Base-by-base conservation (phyloP, 257 asterid genomes). In the Ajuga chamaepitys region DNA sequence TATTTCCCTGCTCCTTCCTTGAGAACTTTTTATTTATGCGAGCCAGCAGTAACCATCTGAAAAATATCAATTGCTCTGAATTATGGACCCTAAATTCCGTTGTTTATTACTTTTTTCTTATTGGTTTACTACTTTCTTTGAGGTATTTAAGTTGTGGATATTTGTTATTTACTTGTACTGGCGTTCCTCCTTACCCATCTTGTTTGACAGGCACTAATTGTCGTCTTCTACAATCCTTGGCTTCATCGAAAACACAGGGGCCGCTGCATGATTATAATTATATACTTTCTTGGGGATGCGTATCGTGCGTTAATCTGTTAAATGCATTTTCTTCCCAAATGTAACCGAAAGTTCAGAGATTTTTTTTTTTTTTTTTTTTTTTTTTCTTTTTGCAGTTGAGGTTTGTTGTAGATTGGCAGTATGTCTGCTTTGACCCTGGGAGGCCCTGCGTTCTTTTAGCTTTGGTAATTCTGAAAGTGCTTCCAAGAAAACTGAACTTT, bases 151-250 rank as follows among this genome's bases (percentile, higher is more conserved):
- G 48, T n/a, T n/a, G 38, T 56, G 37, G 50, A 30, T 44, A 12
- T 42, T 61, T 42, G 35, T 30, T 30, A 30, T 30, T 30, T 4
- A 8, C 55, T 30, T 46, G 52, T 12, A 32, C n/a, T 20, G n/a
- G n/a, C 1, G 8, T 52, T 28, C 6, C 18, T 70, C 24, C 6
- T 70, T 54, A 13, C 35, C 34, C 46, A n/a, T 74, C 34, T 37
- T 63, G 16, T 61, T 54, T 63, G 68, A 48, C 79, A 74, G 64
- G 67, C 50, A 56, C 22, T 22, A 20, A 56, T 22, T 2, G 53
- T 14, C 48, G 25, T 35, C 45, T 55, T 30, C 66, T 46, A 14
- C 62, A 14, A 41, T 48, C 16, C 24, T 62, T 62, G 45, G 77
- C 53, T 28, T 58, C 58, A 51, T 44, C 69, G 44, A 41, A 14